Evolutionary conservation across 495 filamentous ascomycete species (phyloP).

Genomic region (Penicillium ochrochloron): DNA sequence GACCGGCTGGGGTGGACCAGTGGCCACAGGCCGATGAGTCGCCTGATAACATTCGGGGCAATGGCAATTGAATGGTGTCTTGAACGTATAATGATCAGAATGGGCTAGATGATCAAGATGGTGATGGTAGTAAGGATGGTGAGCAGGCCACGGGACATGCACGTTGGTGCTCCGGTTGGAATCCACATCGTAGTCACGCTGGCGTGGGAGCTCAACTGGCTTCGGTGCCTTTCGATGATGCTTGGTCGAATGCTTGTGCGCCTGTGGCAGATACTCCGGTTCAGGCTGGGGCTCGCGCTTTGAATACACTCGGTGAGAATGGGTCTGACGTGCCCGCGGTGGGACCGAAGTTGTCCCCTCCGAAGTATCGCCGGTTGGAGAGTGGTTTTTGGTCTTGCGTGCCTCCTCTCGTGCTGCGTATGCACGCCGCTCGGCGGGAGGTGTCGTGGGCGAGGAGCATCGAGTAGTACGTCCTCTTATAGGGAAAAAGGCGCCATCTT

Average conservation of each 20-base stretch:
- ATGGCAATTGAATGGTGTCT: neutral
- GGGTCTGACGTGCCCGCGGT: neutral
- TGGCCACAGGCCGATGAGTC: neutral
- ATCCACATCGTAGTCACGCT: neutral
- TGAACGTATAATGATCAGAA: neutral
- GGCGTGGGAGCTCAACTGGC: neutral
- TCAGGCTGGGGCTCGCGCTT: neutral
- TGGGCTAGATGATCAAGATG: neutral
- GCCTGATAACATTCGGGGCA: neutral
- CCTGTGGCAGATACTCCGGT: neutral
- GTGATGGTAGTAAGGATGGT: neutral
- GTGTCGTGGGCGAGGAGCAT: constrained; percentile 3
- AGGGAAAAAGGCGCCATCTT: neutral
- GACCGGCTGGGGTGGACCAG: neutral
- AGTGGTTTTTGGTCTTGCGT: neutral
- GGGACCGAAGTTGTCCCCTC: neutral
- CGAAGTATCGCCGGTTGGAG: neutral
- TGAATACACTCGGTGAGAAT: neutral
- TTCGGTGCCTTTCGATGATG: neutral
- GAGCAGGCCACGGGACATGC: neutral
- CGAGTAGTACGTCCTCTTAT: neutral
- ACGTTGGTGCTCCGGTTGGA: neutral
- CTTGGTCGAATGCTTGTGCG: neutral
- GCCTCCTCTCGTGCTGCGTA: neutral
- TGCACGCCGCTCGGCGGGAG: constrained; percentile 5